Evolutionary conservation across 306 rosid species (phyloP).

Genomic region (Albizia julibrissin): DNA sequence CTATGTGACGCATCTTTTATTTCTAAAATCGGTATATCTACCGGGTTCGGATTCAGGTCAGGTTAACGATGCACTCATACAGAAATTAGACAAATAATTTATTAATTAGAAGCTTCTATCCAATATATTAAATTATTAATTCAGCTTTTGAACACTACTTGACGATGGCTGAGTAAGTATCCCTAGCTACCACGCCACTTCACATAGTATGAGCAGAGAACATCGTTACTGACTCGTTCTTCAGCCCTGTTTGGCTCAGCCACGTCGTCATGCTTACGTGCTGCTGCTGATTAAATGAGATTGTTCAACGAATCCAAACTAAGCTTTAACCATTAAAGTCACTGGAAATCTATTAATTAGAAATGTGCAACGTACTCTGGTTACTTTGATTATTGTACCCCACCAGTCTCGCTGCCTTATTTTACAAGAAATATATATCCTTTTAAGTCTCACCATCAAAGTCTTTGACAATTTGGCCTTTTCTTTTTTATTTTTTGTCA

Average conservation of each 20-base stretch:
- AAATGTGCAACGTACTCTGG: background rate
- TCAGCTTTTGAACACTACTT: background rate
- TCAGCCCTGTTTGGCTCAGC: background rate
- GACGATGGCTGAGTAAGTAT: background rate
- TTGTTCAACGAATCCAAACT: slow-evolving; percentile 18
- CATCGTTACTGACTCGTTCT: background rate
- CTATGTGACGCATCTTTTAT: too few species aligned
- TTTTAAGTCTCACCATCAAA: slow-evolving; percentile 28
- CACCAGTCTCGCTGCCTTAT: slow-evolving; percentile 26
- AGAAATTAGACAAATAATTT: too few species aligned
- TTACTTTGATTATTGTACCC: background rate
- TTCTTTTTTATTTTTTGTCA: slow-evolving; percentile 26
- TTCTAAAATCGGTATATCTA: too few species aligned
- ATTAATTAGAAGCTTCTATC: background rate
- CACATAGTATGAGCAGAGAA: background rate
- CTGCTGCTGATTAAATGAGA: background rate
- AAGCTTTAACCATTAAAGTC: background rate
- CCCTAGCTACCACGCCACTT: background rate
- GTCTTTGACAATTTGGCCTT: slow-evolving; percentile 4
- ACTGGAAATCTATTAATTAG: background rate
- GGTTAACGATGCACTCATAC: too few species aligned
- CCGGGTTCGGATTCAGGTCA: too few species aligned
- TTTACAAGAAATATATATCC: slow-evolving; percentile 3
- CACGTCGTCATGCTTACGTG: background rate
- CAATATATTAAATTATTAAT: background rate